Evolutionary conservation across 257 asterid genomes (phyloP), one percentile per base, ranked within the genome.

Genomic region (Solanum corneliomulleri): DNA sequence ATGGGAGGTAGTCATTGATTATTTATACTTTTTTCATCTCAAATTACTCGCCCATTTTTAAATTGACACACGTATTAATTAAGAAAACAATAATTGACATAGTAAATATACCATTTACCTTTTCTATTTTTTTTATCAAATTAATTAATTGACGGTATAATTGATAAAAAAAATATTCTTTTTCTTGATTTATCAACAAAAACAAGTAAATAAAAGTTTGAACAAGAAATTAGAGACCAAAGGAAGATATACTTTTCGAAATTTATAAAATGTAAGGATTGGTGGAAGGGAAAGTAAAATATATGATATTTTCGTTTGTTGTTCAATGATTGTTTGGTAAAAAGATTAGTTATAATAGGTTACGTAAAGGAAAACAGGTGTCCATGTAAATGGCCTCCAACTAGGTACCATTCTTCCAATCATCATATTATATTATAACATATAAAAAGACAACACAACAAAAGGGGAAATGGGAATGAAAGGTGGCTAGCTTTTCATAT

Each of bases 351-450:
- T 27, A 1, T 78, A 37, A 80, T 44, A 45, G 66, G 42, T 45
- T 78, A 78, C 84, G 84, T 78, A 80, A 80, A 47, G 68, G 84
- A 29, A 29, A 23, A 29, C 69, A 80, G 20, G 31, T 81, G 69
- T 81, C 29, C 14, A 29, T 49, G 2, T 20, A 11, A 29, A 3
- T 81, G 69, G 44, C 29, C 20, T 25, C 69, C 85, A 81, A 49
- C 45, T 5, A 49, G 62, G n/a, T 52, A 52, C 62, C 66, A 80
- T 80, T 29, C 69, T 80, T 9, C 85, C 20, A 81, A 81, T 81
- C 85, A 81, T 47, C 42, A 47, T 81, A 45, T 78, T 60, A 62
- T 58, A 37, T 37, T 37, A 72, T 72, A 6, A 35, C 20, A 0
- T 56, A 56, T 7, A 7, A 7, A 56, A 18, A 56, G n/a, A 70